Conservation (phyloP, 441 rosid genomes). For the Eutrema salsugineum region DNA sequence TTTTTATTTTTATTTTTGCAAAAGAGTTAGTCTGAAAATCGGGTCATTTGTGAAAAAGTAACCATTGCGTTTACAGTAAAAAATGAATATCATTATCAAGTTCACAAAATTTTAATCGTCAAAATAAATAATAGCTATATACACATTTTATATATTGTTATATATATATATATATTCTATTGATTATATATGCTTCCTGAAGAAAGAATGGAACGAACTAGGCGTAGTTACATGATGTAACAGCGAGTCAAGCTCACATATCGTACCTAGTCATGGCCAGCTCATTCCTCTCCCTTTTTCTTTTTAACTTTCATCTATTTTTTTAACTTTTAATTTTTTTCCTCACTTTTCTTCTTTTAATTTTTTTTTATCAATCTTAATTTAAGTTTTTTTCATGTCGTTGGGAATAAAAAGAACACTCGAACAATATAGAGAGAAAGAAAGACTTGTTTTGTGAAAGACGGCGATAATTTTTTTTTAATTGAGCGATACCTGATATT, state of each 20-base stretch:
- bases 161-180: too few species aligned
- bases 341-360: neutral
- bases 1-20: too few species aligned
- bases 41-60: slow-evolving; percentile 10
- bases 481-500: neutral
- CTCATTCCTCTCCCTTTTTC: slow-evolving; percentile 1
- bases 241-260: slow-evolving; percentile 6
- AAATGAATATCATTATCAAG: too few species aligned
- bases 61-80: neutral
- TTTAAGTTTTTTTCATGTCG: neutral
- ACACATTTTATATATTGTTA: too few species aligned
- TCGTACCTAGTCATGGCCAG: slow-evolving; percentile 10
- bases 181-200: neutral
- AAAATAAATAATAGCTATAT: too few species aligned
- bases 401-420: neutral
- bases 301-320: neutral
- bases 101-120: too few species aligned
- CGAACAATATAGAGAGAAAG: neutral
- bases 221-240: slow-evolving; percentile 3
- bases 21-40: slow-evolving; percentile 10
- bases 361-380: too few species aligned
- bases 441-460: neutral
- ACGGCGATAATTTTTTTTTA: too few species aligned
- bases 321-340: neutral
- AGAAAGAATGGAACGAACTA: neutral